Percentiles rank a stretch among this genome's conserved stretches.
Conservation (phyloP, 257 asterid genomes). For the Asclepias syriaca region DNA sequence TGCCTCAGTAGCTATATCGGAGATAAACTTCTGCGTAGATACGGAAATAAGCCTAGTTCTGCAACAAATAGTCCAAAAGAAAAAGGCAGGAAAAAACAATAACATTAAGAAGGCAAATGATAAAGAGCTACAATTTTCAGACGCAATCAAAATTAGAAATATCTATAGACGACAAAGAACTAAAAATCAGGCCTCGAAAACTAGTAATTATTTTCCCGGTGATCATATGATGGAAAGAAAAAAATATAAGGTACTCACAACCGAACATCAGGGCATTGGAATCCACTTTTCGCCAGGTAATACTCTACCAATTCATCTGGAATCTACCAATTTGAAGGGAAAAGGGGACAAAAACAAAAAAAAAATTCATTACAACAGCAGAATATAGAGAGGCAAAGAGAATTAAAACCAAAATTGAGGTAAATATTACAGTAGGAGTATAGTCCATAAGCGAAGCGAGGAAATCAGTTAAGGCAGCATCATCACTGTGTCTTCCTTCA, state of each 20-base stretch:
- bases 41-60: constrained; percentile 97
- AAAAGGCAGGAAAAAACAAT: background rate
- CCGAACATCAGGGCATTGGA: constrained; percentile 96
- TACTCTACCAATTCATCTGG: constrained; percentile 98
- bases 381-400: background rate
- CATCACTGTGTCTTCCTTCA: constrained; percentile 84
- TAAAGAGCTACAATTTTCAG: background rate
- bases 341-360: background rate
- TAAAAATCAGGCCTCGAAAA: background rate
- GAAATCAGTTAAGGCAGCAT: constrained; percentile 72
- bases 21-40: constrained; percentile 95
- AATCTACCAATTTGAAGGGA: constrained; percentile 40
- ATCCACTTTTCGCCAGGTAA: constrained; percentile 91
- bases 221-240: background rate
- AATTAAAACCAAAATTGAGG: background rate
- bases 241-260: constrained; percentile 59
- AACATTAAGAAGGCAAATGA: background rate
- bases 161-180: background rate
- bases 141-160: background rate
- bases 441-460: constrained; percentile 92
- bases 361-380: background rate
- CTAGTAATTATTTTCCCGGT: background rate
- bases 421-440: constrained; percentile 65
- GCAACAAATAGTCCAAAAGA: constrained; percentile 20
- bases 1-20: constrained; percentile 94